phyloP scores from a whole-genome alignment of 495 filamentous ascomycete species.

The Amphirosellinia nigrospora region DNA sequence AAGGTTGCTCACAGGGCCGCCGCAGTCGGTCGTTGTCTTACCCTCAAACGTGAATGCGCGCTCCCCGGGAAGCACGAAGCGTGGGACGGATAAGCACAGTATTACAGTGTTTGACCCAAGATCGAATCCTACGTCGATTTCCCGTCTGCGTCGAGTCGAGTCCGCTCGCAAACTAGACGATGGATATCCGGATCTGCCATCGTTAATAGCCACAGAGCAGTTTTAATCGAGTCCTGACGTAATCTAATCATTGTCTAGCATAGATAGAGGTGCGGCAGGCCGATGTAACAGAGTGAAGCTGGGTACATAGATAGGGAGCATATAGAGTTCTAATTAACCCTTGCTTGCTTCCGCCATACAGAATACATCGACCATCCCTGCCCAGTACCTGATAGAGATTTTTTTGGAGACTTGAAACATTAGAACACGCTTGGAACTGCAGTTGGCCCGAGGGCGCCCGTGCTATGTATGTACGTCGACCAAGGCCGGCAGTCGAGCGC shows the following conservation, averaged over 20 bases:
- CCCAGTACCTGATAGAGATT: background rate
- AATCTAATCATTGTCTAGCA: background rate
- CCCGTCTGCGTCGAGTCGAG: background rate
- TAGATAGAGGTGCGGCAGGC: background rate
- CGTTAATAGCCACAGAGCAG: background rate
- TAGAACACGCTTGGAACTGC: slow-evolving; percentile 12
- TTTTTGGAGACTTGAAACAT: background rate
- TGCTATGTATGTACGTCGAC: background rate
- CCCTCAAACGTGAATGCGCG: slow-evolving; percentile 19
- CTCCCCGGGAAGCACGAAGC: background rate
- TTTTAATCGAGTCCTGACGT: background rate
- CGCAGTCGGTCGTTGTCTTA: slow-evolving; percentile 18
- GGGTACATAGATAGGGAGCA: background rate
- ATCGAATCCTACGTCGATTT: background rate
- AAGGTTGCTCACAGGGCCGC: slow-evolving; percentile 12
- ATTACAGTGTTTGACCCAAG: background rate
- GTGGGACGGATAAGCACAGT: background rate
- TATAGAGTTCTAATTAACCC: background rate
- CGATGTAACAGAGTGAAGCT: background rate
- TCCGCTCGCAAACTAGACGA: background rate
- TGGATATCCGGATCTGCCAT: background rate
- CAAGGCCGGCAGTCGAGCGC: slow-evolving; percentile 1
- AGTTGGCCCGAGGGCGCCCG: background rate
- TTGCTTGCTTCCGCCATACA: background rate
- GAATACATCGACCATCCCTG: background rate